Evolutionary conservation across 2,329 filamentous ascomycete genomes (phyloP).

Genomic region (Aspergillus caelatus): DNA sequence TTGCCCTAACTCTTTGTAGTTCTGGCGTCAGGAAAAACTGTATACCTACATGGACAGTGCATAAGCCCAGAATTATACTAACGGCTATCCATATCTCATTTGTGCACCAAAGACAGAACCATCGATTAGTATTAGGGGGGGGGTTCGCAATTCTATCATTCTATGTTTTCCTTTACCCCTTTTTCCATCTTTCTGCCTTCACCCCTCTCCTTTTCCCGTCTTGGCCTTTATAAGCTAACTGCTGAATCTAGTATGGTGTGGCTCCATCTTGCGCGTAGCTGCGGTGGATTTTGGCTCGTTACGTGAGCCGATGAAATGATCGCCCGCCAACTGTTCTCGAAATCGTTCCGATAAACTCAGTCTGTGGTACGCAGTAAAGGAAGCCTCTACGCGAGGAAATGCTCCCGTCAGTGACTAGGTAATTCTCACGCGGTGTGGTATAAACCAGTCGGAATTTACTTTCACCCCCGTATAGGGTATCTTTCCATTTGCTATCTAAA

Average conservation of each 20-base stretch:
- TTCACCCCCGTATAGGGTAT: not conserved
- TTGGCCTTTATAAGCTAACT: constrained; percentile 14
- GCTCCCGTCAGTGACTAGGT: not conserved
- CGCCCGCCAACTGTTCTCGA: constrained; percentile 9
- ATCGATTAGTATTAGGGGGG: not conserved
- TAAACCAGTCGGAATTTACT: not conserved
- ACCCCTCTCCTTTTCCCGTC: constrained; percentile 19
- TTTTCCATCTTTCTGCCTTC: constrained; percentile 5
- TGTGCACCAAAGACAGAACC: not conserved
- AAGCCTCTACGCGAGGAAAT: not conserved
- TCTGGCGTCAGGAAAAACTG: not conserved
- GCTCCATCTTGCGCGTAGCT: constrained; percentile 18
- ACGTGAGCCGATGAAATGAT: constrained; percentile 1
- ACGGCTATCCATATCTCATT: not conserved
- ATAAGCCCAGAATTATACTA: constrained; percentile 1
- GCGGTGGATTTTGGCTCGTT: not conserved
- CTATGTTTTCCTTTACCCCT: constrained; percentile 2
- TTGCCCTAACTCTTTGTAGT: not conserved
- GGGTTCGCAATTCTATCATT: not conserved
- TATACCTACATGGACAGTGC: constrained; percentile 12
- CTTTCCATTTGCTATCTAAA: not conserved
- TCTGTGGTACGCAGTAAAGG: not conserved
- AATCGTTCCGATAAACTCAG: constrained; percentile 11
- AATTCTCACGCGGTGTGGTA: not conserved
- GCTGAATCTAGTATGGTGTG: constrained; percentile 17